These are phyloP conservation scores for Panellus pusillus DNA, from an alignment of 768 basidiomycete species.

Conservation along the genomic window DNA sequence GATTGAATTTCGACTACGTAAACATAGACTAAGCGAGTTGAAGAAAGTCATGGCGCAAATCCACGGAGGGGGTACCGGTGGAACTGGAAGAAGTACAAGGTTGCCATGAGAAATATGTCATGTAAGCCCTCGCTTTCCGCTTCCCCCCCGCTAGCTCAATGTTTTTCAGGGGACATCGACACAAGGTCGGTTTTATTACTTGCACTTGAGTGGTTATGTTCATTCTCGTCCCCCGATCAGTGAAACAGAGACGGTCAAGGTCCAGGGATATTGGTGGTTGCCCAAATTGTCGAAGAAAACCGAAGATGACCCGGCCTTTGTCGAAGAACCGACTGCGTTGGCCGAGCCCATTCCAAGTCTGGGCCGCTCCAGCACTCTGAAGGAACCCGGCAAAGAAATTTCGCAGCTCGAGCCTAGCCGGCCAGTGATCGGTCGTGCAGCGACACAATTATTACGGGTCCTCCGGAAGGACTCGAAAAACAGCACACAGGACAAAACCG, in stretches of 20 bases:
- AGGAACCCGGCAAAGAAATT: neutral
- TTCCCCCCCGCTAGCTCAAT: neutral
- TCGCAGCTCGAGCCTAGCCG: neutral
- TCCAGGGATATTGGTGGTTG: constrained; percentile 27
- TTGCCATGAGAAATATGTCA: constrained; percentile 79
- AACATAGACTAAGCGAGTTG: constrained; percentile 60
- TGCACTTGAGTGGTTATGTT: neutral
- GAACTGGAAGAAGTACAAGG: constrained; percentile 82
- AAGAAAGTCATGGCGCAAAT: constrained; percentile 74
- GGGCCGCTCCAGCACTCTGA: constrained; percentile 6
- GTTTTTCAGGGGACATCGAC: constrained; percentile 65
- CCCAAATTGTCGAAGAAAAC: constrained; percentile 9
- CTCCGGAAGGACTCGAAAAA: constrained; percentile 33
- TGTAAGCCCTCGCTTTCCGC: constrained; percentile 48
- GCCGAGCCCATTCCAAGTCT: constrained; percentile 9
- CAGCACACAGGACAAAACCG: neutral
- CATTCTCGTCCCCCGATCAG: constrained; percentile 12
- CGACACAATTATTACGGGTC: constrained; percentile 36
- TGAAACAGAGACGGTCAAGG: constrained; percentile 61
- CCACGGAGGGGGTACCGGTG: constrained; percentile 78
- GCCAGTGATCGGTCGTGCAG: constrained; percentile 24
- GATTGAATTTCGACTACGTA: constrained; percentile 16
- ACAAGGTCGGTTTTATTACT: constrained; percentile 17
- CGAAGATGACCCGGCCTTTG: constrained; percentile 4
- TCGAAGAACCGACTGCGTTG: constrained; percentile 10